Evolutionary conservation across 2,329 filamentous ascomycete species (phyloP).

Genomic region (Elsinoe perseae): DNA sequence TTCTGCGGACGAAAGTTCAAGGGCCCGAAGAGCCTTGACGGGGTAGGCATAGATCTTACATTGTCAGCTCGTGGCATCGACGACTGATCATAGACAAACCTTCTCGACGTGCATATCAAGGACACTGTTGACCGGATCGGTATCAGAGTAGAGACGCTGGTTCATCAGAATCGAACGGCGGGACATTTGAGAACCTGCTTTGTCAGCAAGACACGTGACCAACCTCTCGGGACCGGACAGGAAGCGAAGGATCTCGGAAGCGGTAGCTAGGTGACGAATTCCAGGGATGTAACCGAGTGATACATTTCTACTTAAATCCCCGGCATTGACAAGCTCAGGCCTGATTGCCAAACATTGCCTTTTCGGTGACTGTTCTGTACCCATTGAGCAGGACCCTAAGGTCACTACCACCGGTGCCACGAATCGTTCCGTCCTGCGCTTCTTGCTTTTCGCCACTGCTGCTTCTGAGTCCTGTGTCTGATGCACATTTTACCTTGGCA

Average conservation of each 20-base stretch:
- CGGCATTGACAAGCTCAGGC: no score
- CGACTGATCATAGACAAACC: slow-evolving; percentile 20
- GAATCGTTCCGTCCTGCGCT: not conserved
- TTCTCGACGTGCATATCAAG: slow-evolving; percentile 29
- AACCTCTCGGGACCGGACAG: no score
- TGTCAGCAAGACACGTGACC: no score
- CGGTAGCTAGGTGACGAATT: no score
- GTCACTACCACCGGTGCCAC: not conserved
- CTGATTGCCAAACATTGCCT: not conserved
- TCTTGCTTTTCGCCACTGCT: not conserved
- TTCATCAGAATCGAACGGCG: no score
- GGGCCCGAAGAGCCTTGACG: slow-evolving; percentile 40
- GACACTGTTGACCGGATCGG: no score
- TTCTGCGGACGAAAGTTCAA: slow-evolving; percentile 32
- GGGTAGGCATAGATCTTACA: slow-evolving; percentile 40
- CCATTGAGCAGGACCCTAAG: not conserved
- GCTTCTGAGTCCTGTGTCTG: not conserved
- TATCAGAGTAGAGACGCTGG: no score
- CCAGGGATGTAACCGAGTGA: no score
- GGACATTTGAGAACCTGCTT: no score
- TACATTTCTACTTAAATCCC: no score
- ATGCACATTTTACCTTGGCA: slow-evolving; percentile 2
- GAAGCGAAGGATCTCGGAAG: no score
- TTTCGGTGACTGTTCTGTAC: slow-evolving; percentile 9
- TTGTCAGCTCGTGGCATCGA: not conserved